A percentile compares a stretch with the other conserved stretches of the same genome.
Evolutionary conservation across 768 basidiomycete species (phyloP).

Genomic region (Mycena haematopus): DNA sequence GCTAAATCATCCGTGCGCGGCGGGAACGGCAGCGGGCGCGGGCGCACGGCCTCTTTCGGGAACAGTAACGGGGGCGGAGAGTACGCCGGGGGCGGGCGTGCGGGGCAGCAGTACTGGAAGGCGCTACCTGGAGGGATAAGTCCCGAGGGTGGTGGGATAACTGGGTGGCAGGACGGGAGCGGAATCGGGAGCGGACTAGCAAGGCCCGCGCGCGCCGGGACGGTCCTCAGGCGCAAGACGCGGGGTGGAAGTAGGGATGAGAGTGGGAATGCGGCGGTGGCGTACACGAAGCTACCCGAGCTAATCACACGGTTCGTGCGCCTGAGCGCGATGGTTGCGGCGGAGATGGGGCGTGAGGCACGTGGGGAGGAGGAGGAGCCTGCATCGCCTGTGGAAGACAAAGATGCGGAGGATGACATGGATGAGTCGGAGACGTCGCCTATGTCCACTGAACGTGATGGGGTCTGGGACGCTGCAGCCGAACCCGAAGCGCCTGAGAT

Average conservation of each 20-base stretch:
- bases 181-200: constrained; percentile 80
- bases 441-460: constrained; percentile 13
- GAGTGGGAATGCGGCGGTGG: constrained; percentile 53
- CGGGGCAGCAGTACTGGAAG: constrained; percentile 38
- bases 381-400: constrained; percentile 32
- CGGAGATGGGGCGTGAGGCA: constrained; percentile 76
- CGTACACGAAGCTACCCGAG: constrained; percentile 69
- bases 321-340: constrained; percentile 79
- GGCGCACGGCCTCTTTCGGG: constrained; percentile 30
- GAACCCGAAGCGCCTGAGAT: constrained; percentile 19
- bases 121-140: constrained; percentile 42
- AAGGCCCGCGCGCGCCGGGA: constrained; percentile 61
- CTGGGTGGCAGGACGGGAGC: constrained; percentile 77
- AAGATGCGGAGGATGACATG: constrained; percentile 31
- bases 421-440: constrained; percentile 32
- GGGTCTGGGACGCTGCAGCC: constrained; percentile 21
- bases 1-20: constrained; percentile 49
- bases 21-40: constrained; percentile 29
- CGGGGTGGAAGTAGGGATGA: constrained; percentile 48
- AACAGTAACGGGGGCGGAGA: constrained; percentile 15
- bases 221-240: constrained; percentile 60
- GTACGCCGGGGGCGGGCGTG: constrained; percentile 1
- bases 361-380: constrained; percentile 57
- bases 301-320: constrained; percentile 76
- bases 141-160: constrained; percentile 57